Base-by-base conservation (phyloP, 176 grass and related monocot species). In the Zea luxurians region DNA sequence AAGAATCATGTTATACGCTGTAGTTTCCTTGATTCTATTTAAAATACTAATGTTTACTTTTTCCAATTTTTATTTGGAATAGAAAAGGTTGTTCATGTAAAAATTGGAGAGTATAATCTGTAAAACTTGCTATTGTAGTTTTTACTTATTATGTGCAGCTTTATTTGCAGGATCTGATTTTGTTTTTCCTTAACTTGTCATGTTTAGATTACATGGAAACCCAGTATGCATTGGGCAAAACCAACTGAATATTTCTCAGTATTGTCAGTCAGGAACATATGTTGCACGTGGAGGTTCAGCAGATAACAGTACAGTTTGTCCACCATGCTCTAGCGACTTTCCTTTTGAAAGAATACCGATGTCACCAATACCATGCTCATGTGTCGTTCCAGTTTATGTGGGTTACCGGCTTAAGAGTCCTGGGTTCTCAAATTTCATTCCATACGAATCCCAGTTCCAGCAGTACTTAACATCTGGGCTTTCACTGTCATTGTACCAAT, bases 391-490 rank as follows among this genome's bases (percentile, higher is more conserved):
- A 78, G 66, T 93, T 70, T 41, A 61, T 48, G 85, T 93, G 43
- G 71, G 53, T 62, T 93, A 90, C 80, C 91, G 91, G 15, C 48
- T 93, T 58, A 93, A 93, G 79, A 93, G 91, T 85, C 91, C 91
- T 69, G 91, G 91, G 21, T 83, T 93, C 69, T 84, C 66, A 76
- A 21, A 85, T 83, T 93, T 83, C 34, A 16, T 70, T 75, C 91
- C 91, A 2, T 93, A 88, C 58, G 66, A 83, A 46, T 18, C 1
- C 6, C 64, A 61, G 38, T 93, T 93, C 80, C 85, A 90, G 69
- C 9, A 68, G 6, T 90, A 93, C 70, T 74, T 93, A 64, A 83
- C 88, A 64, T 48, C 37, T 52, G 91, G 88, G 7, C 91, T 93
- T 73, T 2, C 8, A 8, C 47, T 93, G 46, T 64, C 65, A 13